Conservation (phyloP, 2,329 filamentous ascomycete genomes). For the Colletotrichum aenigma region DNA sequence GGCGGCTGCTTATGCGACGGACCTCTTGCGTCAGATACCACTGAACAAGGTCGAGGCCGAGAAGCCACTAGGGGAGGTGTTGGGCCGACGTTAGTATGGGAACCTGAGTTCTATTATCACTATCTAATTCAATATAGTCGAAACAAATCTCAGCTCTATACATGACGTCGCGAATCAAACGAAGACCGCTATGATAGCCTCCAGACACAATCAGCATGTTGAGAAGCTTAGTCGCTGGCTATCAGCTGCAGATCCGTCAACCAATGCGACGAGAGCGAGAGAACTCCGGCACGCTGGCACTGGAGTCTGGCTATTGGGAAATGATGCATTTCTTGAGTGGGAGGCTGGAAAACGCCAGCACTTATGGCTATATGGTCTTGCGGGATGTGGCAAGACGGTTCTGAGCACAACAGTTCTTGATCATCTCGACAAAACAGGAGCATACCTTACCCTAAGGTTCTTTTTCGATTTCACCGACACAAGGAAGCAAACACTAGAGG, state of each 20-base stretch:
- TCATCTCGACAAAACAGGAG: too few relatives aligned
- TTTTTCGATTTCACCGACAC: too few relatives aligned
- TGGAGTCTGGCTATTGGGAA: background rate
- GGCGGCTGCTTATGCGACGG: too few relatives aligned
- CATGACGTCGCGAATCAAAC: background rate
- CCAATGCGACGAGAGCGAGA: background rate
- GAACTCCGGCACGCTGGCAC: background rate
- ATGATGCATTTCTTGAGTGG: background rate
- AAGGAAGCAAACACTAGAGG: too few relatives aligned
- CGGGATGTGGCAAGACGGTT: background rate
- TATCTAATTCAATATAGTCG: too few relatives aligned
- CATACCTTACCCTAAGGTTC: too few relatives aligned
- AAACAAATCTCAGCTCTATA: too few relatives aligned
- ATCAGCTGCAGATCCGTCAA: background rate
- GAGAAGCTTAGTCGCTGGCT: background rate
- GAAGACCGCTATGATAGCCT: background rate
- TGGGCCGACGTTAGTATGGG: too few relatives aligned
- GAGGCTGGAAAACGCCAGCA: background rate
- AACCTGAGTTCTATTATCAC: too few relatives aligned
- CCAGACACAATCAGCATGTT: background rate
- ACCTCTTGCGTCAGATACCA: too few relatives aligned
- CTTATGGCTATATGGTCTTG: background rate
- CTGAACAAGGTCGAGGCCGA: too few relatives aligned
- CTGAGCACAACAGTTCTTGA: background rate
- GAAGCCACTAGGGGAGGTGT: too few relatives aligned